Conservation (phyloP, 1,284 basidiomycete genomes). For the Ceratobasidium theobromae region DNA sequence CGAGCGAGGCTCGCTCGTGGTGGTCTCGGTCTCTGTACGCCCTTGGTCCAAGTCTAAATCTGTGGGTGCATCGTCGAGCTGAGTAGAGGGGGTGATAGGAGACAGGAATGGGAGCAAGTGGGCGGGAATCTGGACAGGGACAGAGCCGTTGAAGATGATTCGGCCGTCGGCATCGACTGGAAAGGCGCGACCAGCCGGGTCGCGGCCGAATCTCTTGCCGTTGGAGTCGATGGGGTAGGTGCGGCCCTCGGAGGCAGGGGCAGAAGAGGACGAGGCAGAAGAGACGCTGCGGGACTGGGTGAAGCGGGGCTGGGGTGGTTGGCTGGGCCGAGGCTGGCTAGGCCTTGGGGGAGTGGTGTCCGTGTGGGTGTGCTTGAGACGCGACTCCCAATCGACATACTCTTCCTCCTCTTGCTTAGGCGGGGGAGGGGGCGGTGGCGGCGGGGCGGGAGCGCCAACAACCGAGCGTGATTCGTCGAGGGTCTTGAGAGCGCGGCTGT, state of each 20-base stretch:
- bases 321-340: background rate
- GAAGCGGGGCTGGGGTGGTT: background rate
- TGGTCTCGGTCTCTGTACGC: background rate
- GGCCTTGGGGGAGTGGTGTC: background rate
- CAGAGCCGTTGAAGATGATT: background rate
- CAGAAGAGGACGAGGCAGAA: background rate
- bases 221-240: background rate
- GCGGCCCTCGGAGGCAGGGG: background rate
- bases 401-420: background rate
- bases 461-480: background rate
- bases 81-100: constrained; percentile 10
- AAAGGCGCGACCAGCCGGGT: background rate
- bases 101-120: constrained; percentile 9
- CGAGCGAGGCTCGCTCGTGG: background rate
- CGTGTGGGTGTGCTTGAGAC: background rate
- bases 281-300: background rate
- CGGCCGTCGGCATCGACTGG: background rate
- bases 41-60: background rate
- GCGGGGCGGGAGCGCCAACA: background rate
- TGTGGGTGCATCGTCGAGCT: too few species aligned
- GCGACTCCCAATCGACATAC: background rate
- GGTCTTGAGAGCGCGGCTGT: background rate
- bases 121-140: background rate
- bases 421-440: background rate
- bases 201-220: background rate